These are phyloP conservation scores for Cystobasidium onofrii DNA, from an alignment of 768 basidiomycete genomes.

Conservation along the genomic window DNA sequence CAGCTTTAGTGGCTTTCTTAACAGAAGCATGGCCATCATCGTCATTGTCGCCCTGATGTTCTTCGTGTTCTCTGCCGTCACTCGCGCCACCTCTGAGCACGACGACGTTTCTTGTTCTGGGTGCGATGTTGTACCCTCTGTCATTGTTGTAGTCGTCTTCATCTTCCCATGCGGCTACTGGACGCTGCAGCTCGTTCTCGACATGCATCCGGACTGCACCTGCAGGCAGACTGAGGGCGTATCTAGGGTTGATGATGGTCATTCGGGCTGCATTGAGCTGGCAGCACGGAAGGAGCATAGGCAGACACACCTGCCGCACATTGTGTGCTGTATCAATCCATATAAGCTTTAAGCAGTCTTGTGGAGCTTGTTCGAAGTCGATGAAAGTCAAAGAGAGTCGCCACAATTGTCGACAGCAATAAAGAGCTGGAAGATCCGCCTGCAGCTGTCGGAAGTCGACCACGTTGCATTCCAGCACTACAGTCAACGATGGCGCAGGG, in stretches of 20 bases:
- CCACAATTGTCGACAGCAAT: too few relatives aligned
- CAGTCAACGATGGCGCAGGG: constrained; percentile 27
- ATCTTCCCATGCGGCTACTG: constrained; percentile 22
- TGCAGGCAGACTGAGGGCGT: constrained; percentile 21
- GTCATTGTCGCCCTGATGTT: background rate
- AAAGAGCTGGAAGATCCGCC: too few relatives aligned
- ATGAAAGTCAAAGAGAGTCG: too few relatives aligned
- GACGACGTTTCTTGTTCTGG: constrained; percentile 8
- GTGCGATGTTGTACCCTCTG: constrained; percentile 27
- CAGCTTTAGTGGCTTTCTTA: background rate
- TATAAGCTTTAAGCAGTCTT: too few relatives aligned
- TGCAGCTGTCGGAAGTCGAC: background rate
- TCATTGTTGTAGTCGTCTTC: constrained; percentile 13
- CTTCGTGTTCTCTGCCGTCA: background rate
- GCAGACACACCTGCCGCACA: constrained; percentile 24
- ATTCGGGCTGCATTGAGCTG: background rate
- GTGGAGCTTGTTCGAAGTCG: background rate
- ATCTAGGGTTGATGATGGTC: constrained; percentile 1
- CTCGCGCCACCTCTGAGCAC: constrained; percentile 15
- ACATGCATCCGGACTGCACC: constrained; percentile 7
- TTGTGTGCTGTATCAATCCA: background rate
- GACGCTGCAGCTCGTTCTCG: background rate
- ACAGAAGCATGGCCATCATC: background rate
- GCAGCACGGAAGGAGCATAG: too few relatives aligned
- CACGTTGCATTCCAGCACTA: background rate